A percentile compares a stretch with the other conserved stretches of the same genome.
These are phyloP conservation scores for Tulasnella sp. DNA, from an alignment of 768 basidiomycete genomes.

Conservation along the genomic window DNA sequence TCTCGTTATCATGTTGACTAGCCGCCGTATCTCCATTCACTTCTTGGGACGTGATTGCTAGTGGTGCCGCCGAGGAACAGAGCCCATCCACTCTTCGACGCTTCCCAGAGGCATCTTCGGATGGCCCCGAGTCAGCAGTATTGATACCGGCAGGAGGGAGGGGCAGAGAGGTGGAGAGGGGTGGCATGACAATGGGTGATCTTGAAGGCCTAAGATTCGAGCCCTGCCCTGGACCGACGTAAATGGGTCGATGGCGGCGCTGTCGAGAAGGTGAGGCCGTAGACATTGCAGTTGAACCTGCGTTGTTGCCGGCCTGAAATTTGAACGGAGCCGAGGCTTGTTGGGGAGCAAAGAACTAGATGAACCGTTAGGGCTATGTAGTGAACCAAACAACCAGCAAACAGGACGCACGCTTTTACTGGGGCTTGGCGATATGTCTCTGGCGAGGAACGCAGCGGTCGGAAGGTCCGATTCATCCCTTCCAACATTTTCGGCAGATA, in stretches of 20 bases:
- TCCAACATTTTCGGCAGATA: background rate
- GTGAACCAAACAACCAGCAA: background rate
- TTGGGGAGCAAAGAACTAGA: background rate
- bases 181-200: background rate
- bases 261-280: background rate
- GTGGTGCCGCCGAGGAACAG: background rate
- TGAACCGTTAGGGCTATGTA: background rate
- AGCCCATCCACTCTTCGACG: background rate
- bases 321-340: background rate
- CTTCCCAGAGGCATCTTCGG: background rate
- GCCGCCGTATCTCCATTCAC: background rate
- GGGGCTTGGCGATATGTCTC: constrained; percentile 1
- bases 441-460: constrained; percentile 2
- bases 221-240: constrained; percentile 5
- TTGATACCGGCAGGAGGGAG: background rate
- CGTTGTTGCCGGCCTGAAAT: background rate
- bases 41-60: background rate
- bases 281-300: background rate
- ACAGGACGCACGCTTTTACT: background rate
- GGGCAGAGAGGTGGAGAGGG: background rate
- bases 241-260: background rate
- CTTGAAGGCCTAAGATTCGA: background rate
- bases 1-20: background rate
- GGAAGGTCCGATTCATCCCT: background rate
- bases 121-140: background rate